phyloP scores from a whole-genome alignment of 768 basidiomycete species.

The Auricularia sp. region DNA sequence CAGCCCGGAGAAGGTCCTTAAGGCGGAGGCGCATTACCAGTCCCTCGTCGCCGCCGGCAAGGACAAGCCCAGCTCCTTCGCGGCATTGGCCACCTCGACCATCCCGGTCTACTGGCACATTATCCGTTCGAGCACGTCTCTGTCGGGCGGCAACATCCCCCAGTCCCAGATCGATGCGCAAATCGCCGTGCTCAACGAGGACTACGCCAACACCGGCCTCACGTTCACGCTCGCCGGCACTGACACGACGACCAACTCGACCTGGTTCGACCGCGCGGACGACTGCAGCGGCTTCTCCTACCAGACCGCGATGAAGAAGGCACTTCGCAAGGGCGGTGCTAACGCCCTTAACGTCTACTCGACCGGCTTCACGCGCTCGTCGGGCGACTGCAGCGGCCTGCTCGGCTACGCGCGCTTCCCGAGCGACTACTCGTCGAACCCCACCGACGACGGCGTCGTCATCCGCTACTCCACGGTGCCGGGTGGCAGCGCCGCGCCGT shows the following conservation, averaged over 20 bases:
- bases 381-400: slow-evolving; percentile 30
- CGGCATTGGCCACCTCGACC: background rate
- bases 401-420: slow-evolving; percentile 51
- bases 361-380: slow-evolving; percentile 21
- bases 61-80: background rate
- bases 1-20: background rate
- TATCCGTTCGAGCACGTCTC: background rate
- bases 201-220: slow-evolving; percentile 29
- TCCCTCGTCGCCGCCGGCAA: background rate
- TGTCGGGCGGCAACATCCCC: background rate
- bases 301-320: slow-evolving; percentile 41
- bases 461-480: slow-evolving; percentile 25
- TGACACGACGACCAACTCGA: slow-evolving; percentile 33
- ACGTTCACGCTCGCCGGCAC: slow-evolving; percentile 33
- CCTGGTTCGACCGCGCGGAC: slow-evolving; percentile 39
- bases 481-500: slow-evolving; percentile 33
- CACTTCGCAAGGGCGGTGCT: slow-evolving; percentile 32
- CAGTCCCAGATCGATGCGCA: slow-evolving; percentile 21
- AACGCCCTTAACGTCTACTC: slow-evolving; percentile 41
- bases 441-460: slow-evolving; percentile 40
- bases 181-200: slow-evolving; percentile 34
- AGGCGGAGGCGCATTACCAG: background rate
- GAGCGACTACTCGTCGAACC: slow-evolving; percentile 27
- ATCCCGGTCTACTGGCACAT: slow-evolving; percentile 1
- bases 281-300: slow-evolving; percentile 16